phyloP scores from a whole-genome alignment of 2,329 filamentous ascomycete species.

The Sporothrix variecibatus region DNA sequence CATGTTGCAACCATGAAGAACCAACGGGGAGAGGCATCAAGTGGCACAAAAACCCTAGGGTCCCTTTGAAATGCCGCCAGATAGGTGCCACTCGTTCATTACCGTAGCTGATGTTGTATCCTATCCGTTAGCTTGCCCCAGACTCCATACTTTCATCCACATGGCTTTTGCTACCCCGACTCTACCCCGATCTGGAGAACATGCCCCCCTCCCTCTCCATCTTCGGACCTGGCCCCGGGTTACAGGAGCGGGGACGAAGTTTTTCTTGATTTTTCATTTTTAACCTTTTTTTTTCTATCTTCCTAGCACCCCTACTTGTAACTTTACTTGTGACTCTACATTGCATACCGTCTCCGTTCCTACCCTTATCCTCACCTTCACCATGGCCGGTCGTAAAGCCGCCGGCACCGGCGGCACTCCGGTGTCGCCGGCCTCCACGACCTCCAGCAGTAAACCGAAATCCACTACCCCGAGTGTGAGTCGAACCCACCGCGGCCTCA shows the following conservation, averaged over 20 bases:
- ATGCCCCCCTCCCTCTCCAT: neutral
- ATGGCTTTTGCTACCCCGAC: neutral
- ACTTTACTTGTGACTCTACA: no score
- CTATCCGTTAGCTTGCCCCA: neutral
- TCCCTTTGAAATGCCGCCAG: neutral
- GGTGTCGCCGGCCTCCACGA: neutral
- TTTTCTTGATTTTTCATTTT: no score
- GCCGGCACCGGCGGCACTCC: neutral
- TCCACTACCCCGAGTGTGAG: neutral
- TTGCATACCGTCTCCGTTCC: no score
- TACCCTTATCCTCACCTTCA: neutral
- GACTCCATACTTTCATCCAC: neutral
- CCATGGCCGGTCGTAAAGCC: conserved; percentile 19
- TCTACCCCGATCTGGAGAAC: neutral
- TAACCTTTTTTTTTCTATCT: no score
- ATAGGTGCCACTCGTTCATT: neutral
- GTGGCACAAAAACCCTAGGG: no score
- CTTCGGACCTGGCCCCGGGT: neutral
- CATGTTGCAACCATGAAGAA: no score
- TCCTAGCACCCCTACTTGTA: no score
- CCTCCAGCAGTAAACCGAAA: neutral
- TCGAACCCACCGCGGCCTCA: conserved; percentile 31
- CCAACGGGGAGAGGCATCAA: no score
- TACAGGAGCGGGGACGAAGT: neutral
- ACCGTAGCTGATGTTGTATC: neutral